phyloP scores from a whole-genome alignment of 176 grass and related monocot genomes.

The Phragmites australis region DNA sequence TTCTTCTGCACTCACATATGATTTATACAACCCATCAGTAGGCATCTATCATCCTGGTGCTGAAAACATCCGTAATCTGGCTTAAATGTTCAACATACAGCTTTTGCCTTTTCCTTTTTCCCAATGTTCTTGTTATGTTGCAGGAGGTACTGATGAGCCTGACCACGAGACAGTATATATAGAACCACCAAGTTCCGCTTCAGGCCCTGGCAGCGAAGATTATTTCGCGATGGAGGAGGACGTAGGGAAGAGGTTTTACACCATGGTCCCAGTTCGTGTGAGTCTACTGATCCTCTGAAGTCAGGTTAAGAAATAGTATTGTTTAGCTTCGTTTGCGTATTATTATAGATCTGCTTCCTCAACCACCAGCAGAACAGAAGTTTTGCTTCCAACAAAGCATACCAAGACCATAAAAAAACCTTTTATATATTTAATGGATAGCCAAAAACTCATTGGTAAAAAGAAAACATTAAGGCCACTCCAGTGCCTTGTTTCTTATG shows the following conservation, averaged over 20 bases:
- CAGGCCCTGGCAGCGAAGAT: conserved; percentile 51
- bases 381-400: conserved; percentile 32
- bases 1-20: conserved; percentile 59
- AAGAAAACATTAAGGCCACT: conserved; percentile 5
- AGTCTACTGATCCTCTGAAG: conserved; percentile 57
- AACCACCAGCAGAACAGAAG: conserved; percentile 25
- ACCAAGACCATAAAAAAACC: conserved; percentile 13
- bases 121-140: conserved; percentile 12
- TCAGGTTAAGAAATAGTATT: conserved; percentile 43
- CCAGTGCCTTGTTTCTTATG: too few species aligned
- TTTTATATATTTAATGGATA: background rate
- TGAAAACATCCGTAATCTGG: conserved; percentile 38
- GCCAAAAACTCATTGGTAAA: conserved; percentile 15
- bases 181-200: conserved; percentile 60
- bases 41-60: conserved; percentile 78
- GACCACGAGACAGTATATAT: conserved; percentile 55
- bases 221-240: conserved; percentile 77
- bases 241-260: conserved; percentile 79
- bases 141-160: conserved; percentile 52
- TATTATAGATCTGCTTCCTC: background rate
- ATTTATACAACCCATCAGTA: conserved; percentile 63
- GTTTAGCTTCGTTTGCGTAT: conserved; percentile 11
- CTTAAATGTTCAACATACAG: background rate
- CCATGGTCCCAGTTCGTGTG: conserved; percentile 87
- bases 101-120: background rate